Evolutionary conservation across 441 rosid species (phyloP).

Genomic region (Populus tomentosa): DNA sequence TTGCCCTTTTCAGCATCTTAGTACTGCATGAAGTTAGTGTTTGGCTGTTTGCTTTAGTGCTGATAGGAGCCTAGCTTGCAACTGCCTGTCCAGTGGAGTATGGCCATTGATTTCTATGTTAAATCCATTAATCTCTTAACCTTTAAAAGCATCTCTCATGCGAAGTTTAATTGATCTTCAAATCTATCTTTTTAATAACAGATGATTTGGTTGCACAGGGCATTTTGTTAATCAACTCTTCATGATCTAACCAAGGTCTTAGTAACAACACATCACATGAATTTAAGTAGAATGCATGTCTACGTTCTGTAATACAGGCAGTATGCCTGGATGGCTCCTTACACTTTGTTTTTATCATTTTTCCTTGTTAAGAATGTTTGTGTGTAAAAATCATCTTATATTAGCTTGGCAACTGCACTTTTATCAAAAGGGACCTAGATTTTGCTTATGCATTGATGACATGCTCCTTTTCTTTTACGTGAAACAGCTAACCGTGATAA

Average conservation of each 20-base stretch:
- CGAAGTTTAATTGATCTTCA: not conserved
- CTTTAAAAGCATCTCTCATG: not conserved
- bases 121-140: not conserved
- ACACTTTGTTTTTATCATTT: no score
- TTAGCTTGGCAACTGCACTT: not conserved
- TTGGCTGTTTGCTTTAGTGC: not conserved
- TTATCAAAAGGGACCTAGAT: not conserved
- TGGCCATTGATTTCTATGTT: not conserved
- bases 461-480: not conserved
- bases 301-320: no score
- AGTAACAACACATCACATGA: no score
- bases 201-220: no score
- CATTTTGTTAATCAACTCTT: no score
- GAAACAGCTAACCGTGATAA: not conserved
- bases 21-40: no score
- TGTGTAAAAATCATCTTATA: not conserved
- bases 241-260: no score
- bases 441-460: not conserved
- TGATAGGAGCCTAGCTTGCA: not conserved
- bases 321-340: no score
- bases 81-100: not conserved
- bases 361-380: no score
- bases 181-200: not conserved
- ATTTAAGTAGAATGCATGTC: no score
- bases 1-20: not conserved